Conservation (phyloP, 768 basidiomycete genomes). For the Tylopilus vinaceipallidus region DNA sequence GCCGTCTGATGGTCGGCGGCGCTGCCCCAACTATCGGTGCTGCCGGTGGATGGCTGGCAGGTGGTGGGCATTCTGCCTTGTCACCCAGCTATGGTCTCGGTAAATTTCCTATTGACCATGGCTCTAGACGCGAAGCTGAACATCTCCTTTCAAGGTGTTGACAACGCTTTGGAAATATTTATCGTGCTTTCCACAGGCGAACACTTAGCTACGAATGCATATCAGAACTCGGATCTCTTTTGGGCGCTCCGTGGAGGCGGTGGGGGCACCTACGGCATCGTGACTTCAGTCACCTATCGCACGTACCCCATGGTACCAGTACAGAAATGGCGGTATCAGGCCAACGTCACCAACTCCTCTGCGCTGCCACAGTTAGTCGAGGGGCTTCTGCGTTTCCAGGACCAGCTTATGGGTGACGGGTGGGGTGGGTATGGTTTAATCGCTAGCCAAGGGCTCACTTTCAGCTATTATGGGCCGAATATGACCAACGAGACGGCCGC, state of each 20-base stretch:
- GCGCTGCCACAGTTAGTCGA: neutral
- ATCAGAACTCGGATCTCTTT: neutral
- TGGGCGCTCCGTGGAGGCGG: neutral
- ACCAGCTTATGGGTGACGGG: conserved; percentile 32
- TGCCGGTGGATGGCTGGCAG: neutral
- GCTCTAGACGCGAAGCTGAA: neutral
- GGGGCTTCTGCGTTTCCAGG: neutral
- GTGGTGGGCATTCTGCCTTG: neutral
- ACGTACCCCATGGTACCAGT: neutral
- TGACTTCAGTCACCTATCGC: neutral
- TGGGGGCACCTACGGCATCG: neutral
- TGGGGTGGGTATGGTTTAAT: conserved; percentile 42
- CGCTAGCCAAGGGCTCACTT: neutral
- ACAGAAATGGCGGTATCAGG: neutral
- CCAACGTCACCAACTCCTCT: neutral
- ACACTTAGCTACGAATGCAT: neutral
- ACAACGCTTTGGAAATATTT: neutral
- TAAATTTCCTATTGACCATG: neutral
- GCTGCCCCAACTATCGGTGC: neutral
- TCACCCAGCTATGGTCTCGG: neutral
- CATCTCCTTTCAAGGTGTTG: neutral
- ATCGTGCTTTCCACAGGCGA: neutral
- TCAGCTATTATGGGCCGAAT: conserved; percentile 36
- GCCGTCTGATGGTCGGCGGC: neutral
- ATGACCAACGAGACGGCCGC: conserved; percentile 34